These are phyloP conservation scores for Paramecium sexaurelia DNA, from an alignment of 73 alveolate species.

Conservation along the genomic window DNA sequence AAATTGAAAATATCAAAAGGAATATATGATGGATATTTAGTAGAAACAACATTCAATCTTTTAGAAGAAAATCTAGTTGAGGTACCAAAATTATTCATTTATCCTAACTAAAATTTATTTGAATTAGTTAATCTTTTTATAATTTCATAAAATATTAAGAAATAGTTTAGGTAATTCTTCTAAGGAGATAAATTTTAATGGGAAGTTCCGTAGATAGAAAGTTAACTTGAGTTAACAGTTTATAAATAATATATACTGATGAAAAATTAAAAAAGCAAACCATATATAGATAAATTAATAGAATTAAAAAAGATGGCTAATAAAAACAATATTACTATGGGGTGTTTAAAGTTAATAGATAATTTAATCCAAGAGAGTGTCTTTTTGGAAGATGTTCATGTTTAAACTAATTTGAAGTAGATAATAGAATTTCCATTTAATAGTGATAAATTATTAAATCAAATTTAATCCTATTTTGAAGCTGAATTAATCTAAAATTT, in stretches of 20 bases:
- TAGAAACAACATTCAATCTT: neutral
- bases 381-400: neutral
- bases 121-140: neutral
- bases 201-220: neutral
- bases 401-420: neutral
- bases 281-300: neutral
- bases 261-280: neutral
- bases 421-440: constrained; percentile 24
- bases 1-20: neutral
- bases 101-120: neutral
- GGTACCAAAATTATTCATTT: neutral
- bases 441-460: neutral
- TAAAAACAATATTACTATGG: neutral
- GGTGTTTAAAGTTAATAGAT: neutral
- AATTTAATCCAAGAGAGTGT: neutral
- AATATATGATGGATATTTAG: constrained; percentile 14
- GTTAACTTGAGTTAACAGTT: neutral
- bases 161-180: neutral
- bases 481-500: neutral
- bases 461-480: neutral
- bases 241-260: neutral
- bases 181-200: neutral
- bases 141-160: neutral
- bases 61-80: neutral
- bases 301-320: constrained; percentile 16